Base-by-base conservation (phyloP, 2,329 filamentous ascomycete genomes). In the Fusarium chaquense region DNA sequence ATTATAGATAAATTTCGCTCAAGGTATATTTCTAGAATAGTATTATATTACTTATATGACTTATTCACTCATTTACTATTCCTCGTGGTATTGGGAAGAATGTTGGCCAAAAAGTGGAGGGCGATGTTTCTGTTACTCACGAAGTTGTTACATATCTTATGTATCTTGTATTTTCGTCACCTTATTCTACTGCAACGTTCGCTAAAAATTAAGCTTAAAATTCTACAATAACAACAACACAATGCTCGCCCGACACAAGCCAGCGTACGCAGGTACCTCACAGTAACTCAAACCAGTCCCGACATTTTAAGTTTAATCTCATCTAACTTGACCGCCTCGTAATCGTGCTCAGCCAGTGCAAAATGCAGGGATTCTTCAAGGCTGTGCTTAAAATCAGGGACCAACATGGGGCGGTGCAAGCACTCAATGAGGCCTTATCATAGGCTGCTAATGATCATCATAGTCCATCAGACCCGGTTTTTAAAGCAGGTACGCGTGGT, bases 381-480 rank as follows among this genome's bases (percentile, higher is more conserved):
- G 61, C 61, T 64, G 44, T 64, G 61, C 33, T 49, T 28, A 20
- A 40, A 55, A 47, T 38, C 24, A 61, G 52, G 41, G 52, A 57
- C 54, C 53, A 47, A 43, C 18, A 20, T 18, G 62, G 44, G 62
- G 62, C 62, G 35, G 53, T 65, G 62, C 43, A 32, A 33, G 20
- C 33, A 9, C 22, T 49, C 13, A 7, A 26, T 26, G 7, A n/a
- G 22, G 3, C 10, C 24, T 15, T 45, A 30, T 35, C 4, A 65
- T 60, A 45, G 41, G 62, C 28, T 12, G 3, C 18, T 28, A 10
- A 32, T n/a, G 41, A 41, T 57, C 41, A 22, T 26, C 62, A 61
- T 46, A 65, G 54, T 61, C 62, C 62, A 54, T 44, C 8, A 0
- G 44, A 11, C 43, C 62, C 36, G 13, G 15, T 65, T 35, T 60